Base-by-base conservation (phyloP, 345 rosid genomes). In the Eutrema yunnanense region DNA sequence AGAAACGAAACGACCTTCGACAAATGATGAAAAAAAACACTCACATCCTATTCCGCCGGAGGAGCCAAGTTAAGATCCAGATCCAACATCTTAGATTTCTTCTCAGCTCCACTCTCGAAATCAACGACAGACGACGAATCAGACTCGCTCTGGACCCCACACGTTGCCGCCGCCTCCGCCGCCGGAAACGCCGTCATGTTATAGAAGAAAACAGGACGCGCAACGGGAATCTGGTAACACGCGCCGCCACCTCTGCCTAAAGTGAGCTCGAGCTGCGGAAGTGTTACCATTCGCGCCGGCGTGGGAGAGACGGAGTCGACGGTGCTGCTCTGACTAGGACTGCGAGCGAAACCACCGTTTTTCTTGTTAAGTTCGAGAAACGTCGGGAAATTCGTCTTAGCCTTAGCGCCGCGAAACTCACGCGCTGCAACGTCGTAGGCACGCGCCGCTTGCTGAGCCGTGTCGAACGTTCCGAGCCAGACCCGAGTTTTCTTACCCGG, bases 391-490 rank as follows among this genome's bases (percentile, higher is more conserved):
- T 90, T 90, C 3, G 97, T 93, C 80, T 88, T 93, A 9, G 97
- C 98, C 57, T 90, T 90, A 0, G 79, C 44, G 4, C 98, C 98
- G 0, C 94, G 90, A 33, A 93, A 88, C 36, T 88, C 89, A 49
- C 94, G 97, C 27, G 78, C 92, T 0, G 95, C 92, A 0, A 80
- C 32, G 41, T 90, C 96, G 68, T 92, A 92, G 1, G 98, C 98
- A 69, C 90, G 90, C 79, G 96, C 96, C 2, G 98, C 98, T 30
- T 92, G 89, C 51, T 85, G 89, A 0, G 98, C 92, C 0, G 98
- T 90, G 57, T 88, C 94, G n/a, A 86, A 93, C 16, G 98, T 90
- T 5, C 98, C 97, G 30, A 93, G 96, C 98, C 98, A 93, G 61
- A 88, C 96, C 1, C 98, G 85, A n/a, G 89, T 81, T 67, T 86